A percentile compares a stretch with the other conserved stretches of the same genome.
Evolutionary conservation across 371 early-diverging fungal species (phyloP).

Genomic region (Capillidium heterosporum): DNA sequence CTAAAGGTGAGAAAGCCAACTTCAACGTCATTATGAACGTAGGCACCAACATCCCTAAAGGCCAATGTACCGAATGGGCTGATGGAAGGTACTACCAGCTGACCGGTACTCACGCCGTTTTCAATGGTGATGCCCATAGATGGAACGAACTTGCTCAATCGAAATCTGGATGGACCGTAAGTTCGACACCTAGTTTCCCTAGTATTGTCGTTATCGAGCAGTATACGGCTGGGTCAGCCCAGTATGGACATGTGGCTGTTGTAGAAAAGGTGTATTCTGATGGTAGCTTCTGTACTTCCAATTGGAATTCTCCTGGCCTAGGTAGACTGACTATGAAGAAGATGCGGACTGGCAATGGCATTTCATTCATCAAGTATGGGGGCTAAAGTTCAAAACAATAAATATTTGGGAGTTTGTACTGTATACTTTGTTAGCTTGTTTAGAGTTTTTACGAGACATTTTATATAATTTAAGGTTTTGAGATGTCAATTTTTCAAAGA

Average conservation of each 20-base stretch:
- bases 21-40: neutral
- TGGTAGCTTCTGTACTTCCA: constrained; percentile 1
- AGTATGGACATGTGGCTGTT: constrained; percentile 4
- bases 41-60: neutral
- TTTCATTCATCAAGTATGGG: neutral
- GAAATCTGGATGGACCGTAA: constrained; percentile 2
- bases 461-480: no score
- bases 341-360: neutral
- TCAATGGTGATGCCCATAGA: neutral
- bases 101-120: neutral
- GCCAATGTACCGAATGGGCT: constrained; percentile 8
- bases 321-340: neutral
- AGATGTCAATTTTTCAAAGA: no score
- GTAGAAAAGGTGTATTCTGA: neutral
- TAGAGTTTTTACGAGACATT: no score
- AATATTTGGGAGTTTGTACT: no score
- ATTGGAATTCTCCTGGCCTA: constrained; percentile 1
- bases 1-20: neutral
- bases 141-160: neutral
- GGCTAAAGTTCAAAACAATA: no score
- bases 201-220: constrained; percentile 5
- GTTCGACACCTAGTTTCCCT: neutral
- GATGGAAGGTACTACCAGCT: constrained; percentile 6
- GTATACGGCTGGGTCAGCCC: neutral
- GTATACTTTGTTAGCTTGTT: no score